Percentiles rank a stretch among this genome's conserved stretches.
phyloP scores from a whole-genome alignment of 2,329 filamentous ascomycete genomes.

The Fusarium pilosicola region DNA sequence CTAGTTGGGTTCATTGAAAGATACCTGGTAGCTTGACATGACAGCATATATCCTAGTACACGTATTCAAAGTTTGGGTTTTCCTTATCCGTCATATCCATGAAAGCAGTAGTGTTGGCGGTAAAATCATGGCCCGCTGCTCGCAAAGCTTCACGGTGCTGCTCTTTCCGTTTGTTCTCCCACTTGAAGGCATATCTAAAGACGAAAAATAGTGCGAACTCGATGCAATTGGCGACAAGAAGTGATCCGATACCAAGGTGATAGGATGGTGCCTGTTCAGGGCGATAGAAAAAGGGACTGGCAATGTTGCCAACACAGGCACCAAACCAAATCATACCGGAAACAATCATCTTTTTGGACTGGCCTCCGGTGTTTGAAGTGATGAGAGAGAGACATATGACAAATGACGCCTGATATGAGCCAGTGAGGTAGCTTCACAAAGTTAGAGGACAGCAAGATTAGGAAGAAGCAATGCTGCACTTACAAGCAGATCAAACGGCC shows the following conservation, averaged over 20 bases:
- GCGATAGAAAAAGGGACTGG: constrained; percentile 71
- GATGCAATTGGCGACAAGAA: constrained; percentile 54
- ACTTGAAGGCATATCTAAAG: constrained; percentile 51
- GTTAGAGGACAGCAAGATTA: neutral
- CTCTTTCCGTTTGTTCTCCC: constrained; percentile 54
- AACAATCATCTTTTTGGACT: constrained; percentile 73
- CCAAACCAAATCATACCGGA: constrained; percentile 69
- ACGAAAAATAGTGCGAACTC: constrained; percentile 53
- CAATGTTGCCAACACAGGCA: constrained; percentile 69
- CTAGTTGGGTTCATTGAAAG: neutral
- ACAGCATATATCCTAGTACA: constrained; percentile 45
- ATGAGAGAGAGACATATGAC: constrained; percentile 56
- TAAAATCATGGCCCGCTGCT: constrained; percentile 37
- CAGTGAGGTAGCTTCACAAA: constrained; percentile 45
- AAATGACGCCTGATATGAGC: constrained; percentile 54
- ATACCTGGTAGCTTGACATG: neutral
- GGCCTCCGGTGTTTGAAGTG: constrained; percentile 62
- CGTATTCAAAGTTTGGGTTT: constrained; percentile 55
- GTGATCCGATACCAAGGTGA: constrained; percentile 52
- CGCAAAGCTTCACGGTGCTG: constrained; percentile 46
- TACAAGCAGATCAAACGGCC: constrained; percentile 66
- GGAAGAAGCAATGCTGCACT: constrained; percentile 2
- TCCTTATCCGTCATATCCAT: constrained; percentile 55
- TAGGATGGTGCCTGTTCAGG: constrained; percentile 59
- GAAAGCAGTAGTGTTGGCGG: constrained; percentile 53